Evolutionary conservation across 768 basidiomycete genomes (phyloP).

Genomic region (Hirschioporus abietinus): DNA sequence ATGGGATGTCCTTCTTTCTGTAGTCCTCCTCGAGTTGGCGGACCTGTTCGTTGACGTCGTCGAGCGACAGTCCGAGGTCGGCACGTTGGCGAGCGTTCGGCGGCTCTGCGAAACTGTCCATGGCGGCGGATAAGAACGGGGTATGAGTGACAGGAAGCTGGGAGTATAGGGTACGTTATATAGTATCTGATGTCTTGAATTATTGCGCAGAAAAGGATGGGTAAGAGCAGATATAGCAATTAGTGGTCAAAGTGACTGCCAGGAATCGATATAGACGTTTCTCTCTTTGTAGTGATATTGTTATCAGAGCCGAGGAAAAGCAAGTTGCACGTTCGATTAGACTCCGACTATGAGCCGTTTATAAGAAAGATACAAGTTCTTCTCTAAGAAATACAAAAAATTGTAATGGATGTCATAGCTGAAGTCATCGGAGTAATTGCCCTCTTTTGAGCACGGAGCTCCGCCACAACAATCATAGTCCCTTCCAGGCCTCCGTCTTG

Average conservation of each 20-base stretch:
- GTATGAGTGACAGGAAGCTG: not conserved
- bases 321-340: not conserved
- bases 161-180: not conserved
- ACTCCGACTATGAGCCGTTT: not conserved
- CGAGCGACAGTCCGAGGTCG: slow-evolving; percentile 52
- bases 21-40: slow-evolving; percentile 67
- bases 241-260: not conserved
- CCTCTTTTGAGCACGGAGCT: slow-evolving; percentile 1
- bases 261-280: not conserved
- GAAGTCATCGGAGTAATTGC: not conserved
- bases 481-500: not conserved
- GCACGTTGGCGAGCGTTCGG: slow-evolving; percentile 14
- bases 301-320: not conserved
- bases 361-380: slow-evolving; percentile 1
- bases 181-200: not conserved
- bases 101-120: slow-evolving; percentile 74
- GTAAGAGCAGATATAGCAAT: not conserved
- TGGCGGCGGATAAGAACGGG: slow-evolving; percentile 19
- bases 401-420: not conserved
- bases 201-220: not conserved
- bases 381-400: not conserved
- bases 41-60: slow-evolving; percentile 72
- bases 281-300: slow-evolving; percentile 1
- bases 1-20: slow-evolving; percentile 57
- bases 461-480: not conserved